Evolutionary conservation across 805 yeast genomes (phyloP), one percentile per base, ranked within the genome.

Genomic region (Clavispora phyllophila): DNA sequence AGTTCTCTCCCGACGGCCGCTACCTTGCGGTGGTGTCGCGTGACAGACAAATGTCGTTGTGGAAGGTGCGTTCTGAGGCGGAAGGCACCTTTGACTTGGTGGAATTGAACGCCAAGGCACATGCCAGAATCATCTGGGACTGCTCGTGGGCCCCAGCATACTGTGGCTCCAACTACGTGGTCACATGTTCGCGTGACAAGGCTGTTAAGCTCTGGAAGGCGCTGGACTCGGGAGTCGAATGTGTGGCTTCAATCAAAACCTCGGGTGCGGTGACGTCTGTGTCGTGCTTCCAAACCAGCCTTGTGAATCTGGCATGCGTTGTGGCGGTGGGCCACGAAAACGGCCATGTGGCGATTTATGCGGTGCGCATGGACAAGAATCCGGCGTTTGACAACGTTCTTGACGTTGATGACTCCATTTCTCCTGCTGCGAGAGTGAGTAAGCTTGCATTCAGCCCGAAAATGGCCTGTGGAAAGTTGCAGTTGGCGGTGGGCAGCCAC

Each of bases 111-210:
- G 78, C 78, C 27, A 87, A 84, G 59, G 96, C 96, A 0, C 99
- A 95, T 58, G 63, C 84, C 2, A 79, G 97, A 62, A 91, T 93
- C 54, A 79, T 93, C 34, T 95, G 99, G 99, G 98, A 93, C 65
- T 82, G 91, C 58, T 77, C 85, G 29, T 93, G 97, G 96, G 68
- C 82, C 0, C 87, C 89, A 4, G 46, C 55, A n/a, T 28, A 43
- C 3, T 50, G 53, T 10, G 59, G 58, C 3, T 32, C 40, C 20
- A 37, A 47, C 19, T 59, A 60, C n/a, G 90, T 91, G 56, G 73
- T 86, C 13, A 90, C 97, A 0, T 95, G 84, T 0, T 83, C 96
- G 2, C 78, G 99, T 61, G 99, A 93, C 61, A 85, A 82, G 56
- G 75, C 80, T 3, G 60, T 90, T 39, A 87, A 85, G 56, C 66